These are phyloP conservation scores for Calonectria fujianensis DNA, from an alignment of 2,329 filamentous ascomycete species.

Conservation along the genomic window DNA sequence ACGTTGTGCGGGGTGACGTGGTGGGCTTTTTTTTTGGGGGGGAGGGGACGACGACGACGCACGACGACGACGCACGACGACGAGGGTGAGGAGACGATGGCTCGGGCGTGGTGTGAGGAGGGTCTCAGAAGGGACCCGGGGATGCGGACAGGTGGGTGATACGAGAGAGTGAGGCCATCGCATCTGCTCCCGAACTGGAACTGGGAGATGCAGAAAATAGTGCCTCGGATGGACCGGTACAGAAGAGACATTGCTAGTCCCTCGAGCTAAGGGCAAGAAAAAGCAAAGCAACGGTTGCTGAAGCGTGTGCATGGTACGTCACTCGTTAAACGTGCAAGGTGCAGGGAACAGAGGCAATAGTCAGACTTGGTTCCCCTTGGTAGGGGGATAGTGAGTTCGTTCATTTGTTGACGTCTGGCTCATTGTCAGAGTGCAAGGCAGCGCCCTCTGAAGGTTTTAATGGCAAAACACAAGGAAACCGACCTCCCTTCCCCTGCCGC, in stretches of 20 bases:
- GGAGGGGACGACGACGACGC: not conserved
- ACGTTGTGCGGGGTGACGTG: conserved; percentile 30
- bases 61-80: not conserved
- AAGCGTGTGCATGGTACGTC: not conserved
- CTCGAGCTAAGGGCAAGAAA: not conserved
- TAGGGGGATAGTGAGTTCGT: conserved; percentile 34
- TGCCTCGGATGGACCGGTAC: not conserved
- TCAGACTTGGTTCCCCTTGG: conserved; percentile 27
- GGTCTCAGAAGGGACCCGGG: conserved; percentile 31
- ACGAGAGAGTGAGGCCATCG: conserved; percentile 20
- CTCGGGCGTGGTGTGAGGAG: conserved; percentile 23
- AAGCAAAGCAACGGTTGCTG: not conserved
- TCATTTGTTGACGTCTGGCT: conserved; percentile 47
- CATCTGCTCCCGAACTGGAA: conserved; percentile 1
- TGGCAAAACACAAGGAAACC: conserved; percentile 44
- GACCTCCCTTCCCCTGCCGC: conserved; percentile 49
- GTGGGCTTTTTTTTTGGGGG: not conserved
- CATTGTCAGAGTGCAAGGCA: conserved; percentile 44
- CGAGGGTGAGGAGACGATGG: conserved; percentile 20
- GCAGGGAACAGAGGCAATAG: not conserved
- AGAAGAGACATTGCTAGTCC: not conserved
- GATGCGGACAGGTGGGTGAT: conserved; percentile 18
- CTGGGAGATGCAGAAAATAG: not conserved
- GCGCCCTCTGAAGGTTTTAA: conserved; percentile 42
- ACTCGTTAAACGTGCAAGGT: not conserved